Percentiles rank a stretch among this genome's conserved stretches.
phyloP scores from a whole-genome alignment of 495 filamentous ascomycete genomes.

The Pseudotulostoma volvatum region DNA sequence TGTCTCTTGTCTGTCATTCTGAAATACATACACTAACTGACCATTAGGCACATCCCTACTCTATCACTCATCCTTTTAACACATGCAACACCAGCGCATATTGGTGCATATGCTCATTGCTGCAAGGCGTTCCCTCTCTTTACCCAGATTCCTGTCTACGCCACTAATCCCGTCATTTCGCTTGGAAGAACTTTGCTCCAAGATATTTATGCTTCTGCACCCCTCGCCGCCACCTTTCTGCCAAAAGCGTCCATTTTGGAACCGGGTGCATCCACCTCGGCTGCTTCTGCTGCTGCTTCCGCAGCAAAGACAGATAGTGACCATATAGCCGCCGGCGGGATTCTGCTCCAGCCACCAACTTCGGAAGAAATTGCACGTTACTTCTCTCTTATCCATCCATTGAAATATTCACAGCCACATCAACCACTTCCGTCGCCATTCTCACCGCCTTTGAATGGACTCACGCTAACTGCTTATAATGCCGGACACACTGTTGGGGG shows the following conservation, averaged over 20 bases:
- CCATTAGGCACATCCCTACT: slow-evolving; percentile 62
- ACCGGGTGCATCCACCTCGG: slow-evolving; percentile 35
- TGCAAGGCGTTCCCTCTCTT: slow-evolving; percentile 93
- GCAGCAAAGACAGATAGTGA: slow-evolving; percentile 7
- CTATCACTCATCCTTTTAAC: slow-evolving; percentile 90
- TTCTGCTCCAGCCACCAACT: slow-evolving; percentile 68
- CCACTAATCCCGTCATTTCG: slow-evolving; percentile 82
- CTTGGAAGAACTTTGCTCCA: slow-evolving; percentile 81
- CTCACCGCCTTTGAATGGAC: slow-evolving; percentile 74
- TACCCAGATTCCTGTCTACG: slow-evolving; percentile 86
- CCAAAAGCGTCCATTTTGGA: slow-evolving; percentile 50
- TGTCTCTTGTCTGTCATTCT: not conserved
- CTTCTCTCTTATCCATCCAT: slow-evolving; percentile 78
- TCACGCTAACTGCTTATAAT: slow-evolving; percentile 93
- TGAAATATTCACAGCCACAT: slow-evolving; percentile 95
- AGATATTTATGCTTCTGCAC: slow-evolving; percentile 83
- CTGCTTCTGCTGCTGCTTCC: slow-evolving; percentile 18
- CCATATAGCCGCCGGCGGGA: slow-evolving; percentile 22
- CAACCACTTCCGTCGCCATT: slow-evolving; percentile 73
- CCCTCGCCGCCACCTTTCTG: slow-evolving; percentile 69
- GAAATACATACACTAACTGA: too few species aligned
- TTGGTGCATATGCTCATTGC: slow-evolving; percentile 89
- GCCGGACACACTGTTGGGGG: slow-evolving; percentile 91
- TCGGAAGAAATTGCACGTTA: slow-evolving; percentile 79
- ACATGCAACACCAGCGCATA: slow-evolving; percentile 75